Evolutionary conservation across 257 asterid genomes (phyloP).

Genomic region (Leptodermis oblonga): DNA sequence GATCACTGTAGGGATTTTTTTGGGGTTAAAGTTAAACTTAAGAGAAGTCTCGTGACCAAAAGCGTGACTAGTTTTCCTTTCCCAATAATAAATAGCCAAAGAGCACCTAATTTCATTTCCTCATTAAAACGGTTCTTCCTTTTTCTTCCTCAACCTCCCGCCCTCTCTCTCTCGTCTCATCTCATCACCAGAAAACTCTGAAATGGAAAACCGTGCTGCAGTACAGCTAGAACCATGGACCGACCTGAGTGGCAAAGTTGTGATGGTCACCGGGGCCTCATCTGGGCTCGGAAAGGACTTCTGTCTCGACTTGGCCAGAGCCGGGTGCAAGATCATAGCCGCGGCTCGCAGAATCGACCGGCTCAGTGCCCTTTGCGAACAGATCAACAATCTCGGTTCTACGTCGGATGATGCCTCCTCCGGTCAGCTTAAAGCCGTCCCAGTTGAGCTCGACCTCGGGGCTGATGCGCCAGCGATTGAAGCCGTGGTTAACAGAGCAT

Average conservation of each 20-base stretch:
- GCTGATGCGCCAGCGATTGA: slow-evolving; percentile 30
- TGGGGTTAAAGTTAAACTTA: too few species aligned
- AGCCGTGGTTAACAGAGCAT: slow-evolving; percentile 49
- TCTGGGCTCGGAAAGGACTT: slow-evolving; percentile 6
- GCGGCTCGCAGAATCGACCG: slow-evolving; percentile 1
- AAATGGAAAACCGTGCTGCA: not conserved
- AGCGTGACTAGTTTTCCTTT: too few species aligned
- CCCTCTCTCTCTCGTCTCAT: too few species aligned
- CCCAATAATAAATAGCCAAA: too few species aligned
- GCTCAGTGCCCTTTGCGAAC: not conserved
- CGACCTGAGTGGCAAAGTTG: not conserved
- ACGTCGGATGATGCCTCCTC: not conserved
- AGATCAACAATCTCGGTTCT: slow-evolving; percentile 13
- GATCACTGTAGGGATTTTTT: too few species aligned
- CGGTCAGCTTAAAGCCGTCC: slow-evolving; percentile 24
- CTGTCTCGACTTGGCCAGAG: not conserved
- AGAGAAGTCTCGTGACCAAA: too few species aligned
- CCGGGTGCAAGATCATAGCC: slow-evolving; percentile 1
- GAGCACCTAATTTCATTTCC: too few species aligned
- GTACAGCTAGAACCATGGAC: not conserved
- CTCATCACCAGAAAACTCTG: too few species aligned
- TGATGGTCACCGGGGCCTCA: slow-evolving; percentile 1
- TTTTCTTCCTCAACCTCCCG: too few species aligned
- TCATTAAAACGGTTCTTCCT: too few species aligned
- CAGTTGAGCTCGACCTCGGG: slow-evolving; percentile 54